Percentiles rank a stretch among this genome's conserved stretches.
Evolutionary conservation across 371 early-diverging fungal species (phyloP).

Genomic region (Mucor lusitanicus): DNA sequence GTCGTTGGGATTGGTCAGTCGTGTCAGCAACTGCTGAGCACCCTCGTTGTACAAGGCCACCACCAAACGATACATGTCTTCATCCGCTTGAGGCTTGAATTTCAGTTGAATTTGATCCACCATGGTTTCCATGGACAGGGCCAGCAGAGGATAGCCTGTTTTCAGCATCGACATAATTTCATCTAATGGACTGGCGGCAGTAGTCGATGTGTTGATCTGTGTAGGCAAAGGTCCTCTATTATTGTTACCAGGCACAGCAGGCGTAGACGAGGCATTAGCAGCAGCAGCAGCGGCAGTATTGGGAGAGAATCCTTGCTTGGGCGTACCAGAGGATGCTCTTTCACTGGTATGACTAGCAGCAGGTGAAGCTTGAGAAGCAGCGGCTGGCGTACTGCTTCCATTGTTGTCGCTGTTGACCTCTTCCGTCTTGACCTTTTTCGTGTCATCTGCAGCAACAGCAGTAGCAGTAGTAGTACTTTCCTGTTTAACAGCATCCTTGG

Average conservation of each 20-base stretch:
- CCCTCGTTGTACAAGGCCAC: conserved; percentile 89
- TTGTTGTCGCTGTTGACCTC: background rate
- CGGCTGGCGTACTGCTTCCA: background rate
- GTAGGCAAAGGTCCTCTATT: conserved; percentile 3
- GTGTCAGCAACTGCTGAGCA: conserved; percentile 71
- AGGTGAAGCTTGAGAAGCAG: conserved; percentile 3
- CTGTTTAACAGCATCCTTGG: background rate
- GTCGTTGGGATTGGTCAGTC: conserved; percentile 69
- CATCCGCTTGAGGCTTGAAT: conserved; percentile 91
- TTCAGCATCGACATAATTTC: conserved; percentile 97
- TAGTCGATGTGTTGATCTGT: conserved; percentile 14
- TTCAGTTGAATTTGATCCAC: conserved; percentile 93
- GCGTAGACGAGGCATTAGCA: background rate
- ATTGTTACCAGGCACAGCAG: background rate
- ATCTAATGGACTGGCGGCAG: conserved; percentile 73
- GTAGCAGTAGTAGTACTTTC: background rate
- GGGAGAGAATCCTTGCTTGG: background rate
- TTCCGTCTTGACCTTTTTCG: background rate
- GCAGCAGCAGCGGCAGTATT: background rate
- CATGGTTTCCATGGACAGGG: conserved; percentile 97
- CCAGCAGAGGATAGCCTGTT: conserved; percentile 92
- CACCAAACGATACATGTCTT: conserved; percentile 94
- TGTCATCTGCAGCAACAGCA: background rate
- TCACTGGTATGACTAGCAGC: conserved; percentile 2
- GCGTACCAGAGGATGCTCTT: background rate